phyloP scores from a whole-genome alignment of 129 eudicot species.

The Artemisia annua region DNA sequence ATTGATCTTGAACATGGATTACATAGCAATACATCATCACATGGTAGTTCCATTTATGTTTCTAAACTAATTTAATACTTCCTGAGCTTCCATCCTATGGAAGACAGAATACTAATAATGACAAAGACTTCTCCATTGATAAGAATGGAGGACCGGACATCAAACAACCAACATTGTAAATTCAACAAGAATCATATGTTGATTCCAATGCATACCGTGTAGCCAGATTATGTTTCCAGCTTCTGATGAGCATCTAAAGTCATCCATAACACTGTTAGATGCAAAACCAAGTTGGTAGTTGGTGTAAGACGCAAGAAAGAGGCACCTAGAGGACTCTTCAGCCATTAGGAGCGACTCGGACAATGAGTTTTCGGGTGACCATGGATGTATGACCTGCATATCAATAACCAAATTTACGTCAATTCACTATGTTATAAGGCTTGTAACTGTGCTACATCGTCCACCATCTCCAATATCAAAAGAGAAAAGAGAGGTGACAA shows the following conservation, averaged over 20 bases:
- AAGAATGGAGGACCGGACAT: constrained; percentile 1
- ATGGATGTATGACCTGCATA: constrained; percentile 55
- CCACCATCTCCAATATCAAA: background rate
- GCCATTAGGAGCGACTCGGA: constrained; percentile 25
- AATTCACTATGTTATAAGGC: background rate
- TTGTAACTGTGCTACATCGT: too few species aligned
- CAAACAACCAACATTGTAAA: constrained; percentile 3
- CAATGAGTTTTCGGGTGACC: constrained; percentile 53
- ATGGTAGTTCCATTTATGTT: background rate
- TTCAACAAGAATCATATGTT: constrained; percentile 24
- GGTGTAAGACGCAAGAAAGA: constrained; percentile 11
- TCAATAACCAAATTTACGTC: background rate
- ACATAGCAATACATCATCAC: background rate
- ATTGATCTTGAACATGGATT: constrained; percentile 4
- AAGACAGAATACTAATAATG: background rate
- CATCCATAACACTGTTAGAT: constrained; percentile 41
- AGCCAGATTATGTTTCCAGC: constrained; percentile 54
- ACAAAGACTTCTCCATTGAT: background rate
- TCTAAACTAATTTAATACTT: constrained; percentile 1
- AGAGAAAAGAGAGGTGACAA: background rate
- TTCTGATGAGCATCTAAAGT: constrained; percentile 28
- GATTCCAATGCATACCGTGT: constrained; percentile 20
- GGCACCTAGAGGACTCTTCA: constrained; percentile 15
- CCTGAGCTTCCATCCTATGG: constrained; percentile 25
- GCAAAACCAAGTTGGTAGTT: constrained; percentile 1